Evolutionary conservation across 1,284 basidiomycete genomes (phyloP), one percentile per base, ranked within the genome.

Genomic region (Ceratobasidium sp.): DNA sequence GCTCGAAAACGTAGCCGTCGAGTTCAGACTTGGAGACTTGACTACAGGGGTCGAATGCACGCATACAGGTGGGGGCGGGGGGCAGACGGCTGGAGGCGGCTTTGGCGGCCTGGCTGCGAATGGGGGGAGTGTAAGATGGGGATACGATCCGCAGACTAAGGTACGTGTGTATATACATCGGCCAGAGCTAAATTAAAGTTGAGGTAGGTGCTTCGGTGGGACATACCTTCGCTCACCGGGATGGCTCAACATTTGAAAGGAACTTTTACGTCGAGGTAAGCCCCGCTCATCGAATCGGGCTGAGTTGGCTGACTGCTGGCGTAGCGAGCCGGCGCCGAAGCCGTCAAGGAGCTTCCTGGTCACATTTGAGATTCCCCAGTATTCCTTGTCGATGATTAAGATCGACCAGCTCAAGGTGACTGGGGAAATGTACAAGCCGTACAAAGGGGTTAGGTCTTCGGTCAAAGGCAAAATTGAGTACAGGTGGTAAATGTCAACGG

Each of bases 321-420:
- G 31, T 75, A 86, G 86, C 37, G 78, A 79, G 0, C 79, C 82
- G 54, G 78, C 79, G 24, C 85, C 89, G 63, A 81, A 85, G 76
- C 87, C 92, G 69, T 84, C 93, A 11, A 91, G 89, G 58, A 90
- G 92, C 0, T 85, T 97, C 74, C 86, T 88, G 68, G 85, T 94
- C 41, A 83, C 83, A 9, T 98, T 94, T 82, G 87, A 88, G 53
- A 87, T 95, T 41, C 86, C 89, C 27, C 88, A 91, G 54, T 85
- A 92, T 80, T 90, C 89, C 48, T 92, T 92, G 80, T 95, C 94
- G 1, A 87, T 90, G 8, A 83, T 98, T 68, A 92, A 92, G 77
- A 90, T 98, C 1, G 92, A 95, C 76, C 90, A 94, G 78, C 86
- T 98, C 74, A 93, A 91, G 80, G 84, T 98, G n/a, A 88, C 87